Base-by-base conservation (phyloP, 176 grass and related monocot species). In the Puya raimondii region DNA sequence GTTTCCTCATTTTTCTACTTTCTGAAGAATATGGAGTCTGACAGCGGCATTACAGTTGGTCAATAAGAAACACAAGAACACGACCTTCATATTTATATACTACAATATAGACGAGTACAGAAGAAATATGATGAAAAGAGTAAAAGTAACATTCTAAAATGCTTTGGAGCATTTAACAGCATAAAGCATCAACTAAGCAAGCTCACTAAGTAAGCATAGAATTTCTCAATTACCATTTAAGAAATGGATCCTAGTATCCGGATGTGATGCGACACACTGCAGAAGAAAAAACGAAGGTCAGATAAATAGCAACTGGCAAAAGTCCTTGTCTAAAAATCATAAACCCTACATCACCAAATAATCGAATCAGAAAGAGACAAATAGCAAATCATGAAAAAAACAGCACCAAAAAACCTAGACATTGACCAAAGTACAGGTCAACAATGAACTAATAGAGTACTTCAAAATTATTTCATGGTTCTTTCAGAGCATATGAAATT, bases 181-280 rank as follows among this genome's bases (percentile, higher is more conserved):
- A 23, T 47, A 3, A 47, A 23, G 17, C 50, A 16, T 29, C 13
- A 23, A 49, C 15, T 63, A 58, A 13, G n/a, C 26, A 11, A 42
- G 33, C 33, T 6, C 4, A 42, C 33, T 21, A 22, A 2, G 53
- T 42, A 75, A 50, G n/a, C 18, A 14, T 22, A 10, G 58, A 64
- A 12, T 75, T 11, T 10, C 21, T 23, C 12, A 47, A 57, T 75
- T 89, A 96, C 92, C 92, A 80, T 81, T 76, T 83, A 91, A 47
- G 68, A 96, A 91, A 70, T 20, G 77, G 48, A 25, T 64, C 73
- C 92, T 88, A 14, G 92, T 91, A 69, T 87, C 88, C 63, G 83
- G 67, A 64, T 87, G 88, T 65, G 88, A 89, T 66, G 88, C 92
- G 75, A 96, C 42, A 71, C 81, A 87, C 88, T 96, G 74, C 71